A percentile compares a stretch with the other conserved stretches of the same genome.
These are phyloP conservation scores for Dictyostelium brefeldianum DNA, from an alignment of 78 protist species.

Conservation along the genomic window DNA sequence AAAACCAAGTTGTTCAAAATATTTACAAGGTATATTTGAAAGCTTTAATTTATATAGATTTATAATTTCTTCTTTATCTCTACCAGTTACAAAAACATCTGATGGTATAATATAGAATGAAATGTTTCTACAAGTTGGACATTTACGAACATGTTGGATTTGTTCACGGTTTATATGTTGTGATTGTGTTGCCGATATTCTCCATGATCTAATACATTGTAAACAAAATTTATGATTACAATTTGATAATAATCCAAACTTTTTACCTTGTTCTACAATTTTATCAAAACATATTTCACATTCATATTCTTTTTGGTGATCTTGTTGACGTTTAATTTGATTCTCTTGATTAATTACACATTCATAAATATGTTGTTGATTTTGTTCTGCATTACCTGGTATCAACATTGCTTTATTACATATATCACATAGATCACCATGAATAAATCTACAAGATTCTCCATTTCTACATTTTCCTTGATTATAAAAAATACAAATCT, in stretches of 20 bases:
- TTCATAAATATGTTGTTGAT: conserved; percentile 17
- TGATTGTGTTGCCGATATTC: neutral
- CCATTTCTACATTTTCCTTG: conserved; percentile 55
- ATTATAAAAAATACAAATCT: conserved; percentile 34
- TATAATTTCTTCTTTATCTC: conserved; percentile 47
- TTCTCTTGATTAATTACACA: conserved; percentile 8
- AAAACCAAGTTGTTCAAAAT: conserved; percentile 28
- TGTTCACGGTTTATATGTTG: neutral
- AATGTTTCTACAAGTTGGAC: conserved; percentile 51
- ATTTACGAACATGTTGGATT: conserved; percentile 25
- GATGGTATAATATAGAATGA: conserved; percentile 48
- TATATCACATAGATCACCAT: conserved; percentile 28
- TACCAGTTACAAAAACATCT: conserved; percentile 23
- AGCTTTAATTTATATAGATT: conserved; percentile 27
- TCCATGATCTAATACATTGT: conserved; percentile 62
- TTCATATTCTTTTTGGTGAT: neutral
- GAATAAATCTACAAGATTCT: conserved; percentile 46
- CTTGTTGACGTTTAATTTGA: conserved; percentile 6
- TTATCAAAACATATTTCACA: conserved; percentile 71
- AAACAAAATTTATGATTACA: conserved; percentile 72
- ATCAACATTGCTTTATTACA: conserved; percentile 41
- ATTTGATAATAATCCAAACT: conserved; percentile 44
- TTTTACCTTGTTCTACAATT: conserved; percentile 23
- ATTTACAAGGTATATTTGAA: conserved; percentile 52
- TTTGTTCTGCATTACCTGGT: conserved; percentile 21